Percentiles rank a stretch among this genome's conserved stretches.
These are phyloP conservation scores for Zasmidium angulare DNA, from an alignment of 2,329 filamentous ascomycete species.

Conservation along the genomic window DNA sequence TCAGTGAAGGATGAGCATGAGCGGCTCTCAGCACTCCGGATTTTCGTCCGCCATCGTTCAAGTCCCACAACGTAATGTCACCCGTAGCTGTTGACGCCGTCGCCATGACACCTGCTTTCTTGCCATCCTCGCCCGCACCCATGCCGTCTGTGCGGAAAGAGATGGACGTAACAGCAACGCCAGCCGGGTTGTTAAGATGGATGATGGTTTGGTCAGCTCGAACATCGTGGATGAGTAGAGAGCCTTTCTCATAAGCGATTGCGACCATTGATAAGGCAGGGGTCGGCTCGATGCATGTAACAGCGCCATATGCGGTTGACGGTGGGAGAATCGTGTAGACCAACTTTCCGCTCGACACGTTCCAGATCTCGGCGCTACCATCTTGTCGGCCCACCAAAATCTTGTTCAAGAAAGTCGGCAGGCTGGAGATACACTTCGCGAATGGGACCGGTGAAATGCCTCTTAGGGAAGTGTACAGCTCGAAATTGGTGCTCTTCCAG, in stretches of 20 bases:
- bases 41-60: constrained; percentile 83
- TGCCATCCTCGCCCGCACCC: constrained; percentile 84
- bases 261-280: constrained; percentile 83
- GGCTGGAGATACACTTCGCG: constrained; percentile 75
- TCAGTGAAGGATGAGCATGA: constrained; percentile 74
- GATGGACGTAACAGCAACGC: constrained; percentile 73
- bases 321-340: constrained; percentile 86
- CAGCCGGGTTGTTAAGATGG: constrained; percentile 53
- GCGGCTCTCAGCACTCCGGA: constrained; percentile 84
- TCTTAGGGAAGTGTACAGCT: constrained; percentile 84
- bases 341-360: constrained; percentile 85
- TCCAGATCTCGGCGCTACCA: constrained; percentile 95
- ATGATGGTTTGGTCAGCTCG: constrained; percentile 73
- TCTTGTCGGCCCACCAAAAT: constrained; percentile 85
- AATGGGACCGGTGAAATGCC: constrained; percentile 62
- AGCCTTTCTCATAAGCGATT: constrained; percentile 80
- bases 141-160: constrained; percentile 86
- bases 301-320: constrained; percentile 68
- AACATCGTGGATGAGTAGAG: constrained; percentile 78
- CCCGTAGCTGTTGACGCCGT: constrained; percentile 77
- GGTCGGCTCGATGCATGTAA: constrained; percentile 83
- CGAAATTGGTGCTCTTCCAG: constrained; percentile 79
- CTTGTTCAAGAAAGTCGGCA: constrained; percentile 97
- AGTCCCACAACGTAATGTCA: constrained; percentile 93
- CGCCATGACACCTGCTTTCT: constrained; percentile 87